phyloP scores from a whole-genome alignment of 352 stramenopile genomes.

The Phytophthora fragariae region DNA sequence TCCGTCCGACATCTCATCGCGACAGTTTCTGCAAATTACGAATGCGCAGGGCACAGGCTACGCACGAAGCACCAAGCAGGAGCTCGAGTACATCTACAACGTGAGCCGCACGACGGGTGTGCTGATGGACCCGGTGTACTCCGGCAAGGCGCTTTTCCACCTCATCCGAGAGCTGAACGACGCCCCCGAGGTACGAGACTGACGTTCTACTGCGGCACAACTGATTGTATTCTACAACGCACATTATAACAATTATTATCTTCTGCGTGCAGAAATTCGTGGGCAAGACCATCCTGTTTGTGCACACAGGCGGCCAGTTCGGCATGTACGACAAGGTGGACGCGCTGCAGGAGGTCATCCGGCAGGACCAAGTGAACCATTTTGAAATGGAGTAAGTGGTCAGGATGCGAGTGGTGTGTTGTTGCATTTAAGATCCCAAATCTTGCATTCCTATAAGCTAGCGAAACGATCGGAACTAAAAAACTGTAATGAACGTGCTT shows the following conservation, averaged over 20 bases:
- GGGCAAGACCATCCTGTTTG: slow-evolving; percentile 89
- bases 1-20: slow-evolving; percentile 54
- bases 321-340: slow-evolving; percentile 92
- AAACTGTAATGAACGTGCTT: no score
- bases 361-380: slow-evolving; percentile 56
- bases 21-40: slow-evolving; percentile 81
- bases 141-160: slow-evolving; percentile 87
- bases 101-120: slow-evolving; percentile 81
- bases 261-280: slow-evolving; percentile 69
- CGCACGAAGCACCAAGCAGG: slow-evolving; percentile 74
- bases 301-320: slow-evolving; percentile 92
- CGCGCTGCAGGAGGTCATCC: slow-evolving; percentile 67
- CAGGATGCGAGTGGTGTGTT: no score
- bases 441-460: no score
- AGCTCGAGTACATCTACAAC: slow-evolving; percentile 80
- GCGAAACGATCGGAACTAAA: no score
- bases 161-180: slow-evolving; percentile 84
- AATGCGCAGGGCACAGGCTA: slow-evolving; percentile 86
- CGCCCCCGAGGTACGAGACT: slow-evolving; percentile 49
- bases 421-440: no score
- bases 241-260: not conserved
- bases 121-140: slow-evolving; percentile 90
- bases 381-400: slow-evolving; percentile 63
- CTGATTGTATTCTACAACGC: no score
- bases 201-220: not conserved